Evolutionary conservation across 2,329 filamentous ascomycete species (phyloP), one percentile per base, ranked within the genome.

Genomic region (Colletotrichum aenigma): DNA sequence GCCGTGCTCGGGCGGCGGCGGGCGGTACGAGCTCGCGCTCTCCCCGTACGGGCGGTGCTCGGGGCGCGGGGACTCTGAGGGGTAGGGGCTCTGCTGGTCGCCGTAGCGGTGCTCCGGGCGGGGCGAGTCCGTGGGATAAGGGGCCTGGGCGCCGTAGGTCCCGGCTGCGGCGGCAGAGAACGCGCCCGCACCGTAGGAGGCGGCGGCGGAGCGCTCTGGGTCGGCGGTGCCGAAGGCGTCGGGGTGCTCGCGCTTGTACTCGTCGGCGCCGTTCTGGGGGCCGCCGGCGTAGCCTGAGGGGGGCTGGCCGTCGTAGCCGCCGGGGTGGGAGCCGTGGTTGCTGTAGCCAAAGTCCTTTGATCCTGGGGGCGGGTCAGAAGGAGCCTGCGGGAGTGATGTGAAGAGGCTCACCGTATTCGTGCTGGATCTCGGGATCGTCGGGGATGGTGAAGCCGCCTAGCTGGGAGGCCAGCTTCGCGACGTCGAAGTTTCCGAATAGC

Each of bases 391-490:
- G 38, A 3, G 15, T 58, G 26, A 10, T 8, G 43, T 3, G 38
- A 18, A 24, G 34, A 21, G 58, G 30, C 76, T 76, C 34, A 76
- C 74, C 70, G n/a, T 66, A 65, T 24, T 64, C 61, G 48, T 74
- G 76, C 64, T 34, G 75, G 62, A 70, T 86, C 84, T 77, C 84
- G 84, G 79, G 87, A 64, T 83, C 83, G 55, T 80, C 77, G 61
- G 78, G 62, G 60, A 74, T 78, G 52, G 26, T 73, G 67, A 89
- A 82, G 77, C 86, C 86, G 76, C 88, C 86, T 28, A 86, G 82
- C 68, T 84, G 81, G 38, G 82, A 81, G 66, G 80, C 79, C 26
- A 84, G 79, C 70, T 84, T 85, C 18, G 77, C 79, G 15, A 78
- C 64, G 71, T 78, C 74, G 71, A 85, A 82, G 71, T 75, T 75